phyloP scores from a whole-genome alignment of 2,329 filamentous ascomycete genomes.

The Akanthomyces muscarius region DNA sequence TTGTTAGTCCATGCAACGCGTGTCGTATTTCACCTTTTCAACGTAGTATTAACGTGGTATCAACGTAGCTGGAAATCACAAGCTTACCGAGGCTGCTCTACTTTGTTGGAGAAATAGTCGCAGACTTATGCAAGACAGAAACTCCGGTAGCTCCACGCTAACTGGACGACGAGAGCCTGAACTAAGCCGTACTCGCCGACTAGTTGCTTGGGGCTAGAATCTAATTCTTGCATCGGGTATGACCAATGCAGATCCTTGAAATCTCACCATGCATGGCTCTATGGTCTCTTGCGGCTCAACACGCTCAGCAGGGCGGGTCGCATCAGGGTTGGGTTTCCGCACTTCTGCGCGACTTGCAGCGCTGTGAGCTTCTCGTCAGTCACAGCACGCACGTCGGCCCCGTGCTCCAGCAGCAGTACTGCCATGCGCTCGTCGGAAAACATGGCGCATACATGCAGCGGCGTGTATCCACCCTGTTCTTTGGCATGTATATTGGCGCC shows the following conservation, averaged over 20 bases:
- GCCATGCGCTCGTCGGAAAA: background rate
- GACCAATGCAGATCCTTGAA: background rate
- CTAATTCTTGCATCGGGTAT: background rate
- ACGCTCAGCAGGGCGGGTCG: background rate
- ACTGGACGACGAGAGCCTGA: too few relatives aligned
- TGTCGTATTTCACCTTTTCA: too few relatives aligned
- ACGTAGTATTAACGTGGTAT: too few relatives aligned
- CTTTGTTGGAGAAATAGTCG: too few relatives aligned
- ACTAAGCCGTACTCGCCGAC: background rate
- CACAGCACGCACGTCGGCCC: background rate
- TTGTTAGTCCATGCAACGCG: too few relatives aligned
- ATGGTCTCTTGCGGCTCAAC: background rate
- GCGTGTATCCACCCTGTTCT: background rate
- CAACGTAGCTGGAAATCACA: too few relatives aligned
- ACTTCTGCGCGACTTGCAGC: background rate
- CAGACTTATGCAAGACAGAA: too few relatives aligned
- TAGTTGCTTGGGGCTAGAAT: background rate
- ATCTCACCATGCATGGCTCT: background rate
- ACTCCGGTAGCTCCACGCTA: too few relatives aligned
- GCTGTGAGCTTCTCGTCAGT: background rate
- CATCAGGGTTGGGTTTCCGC: background rate
- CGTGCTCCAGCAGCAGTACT: background rate
- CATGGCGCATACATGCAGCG: background rate
- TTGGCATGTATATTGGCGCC: background rate
- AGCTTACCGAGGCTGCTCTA: too few relatives aligned